phyloP scores from a whole-genome alignment of 257 asterid genomes.

The Forsythia suspensa region DNA sequence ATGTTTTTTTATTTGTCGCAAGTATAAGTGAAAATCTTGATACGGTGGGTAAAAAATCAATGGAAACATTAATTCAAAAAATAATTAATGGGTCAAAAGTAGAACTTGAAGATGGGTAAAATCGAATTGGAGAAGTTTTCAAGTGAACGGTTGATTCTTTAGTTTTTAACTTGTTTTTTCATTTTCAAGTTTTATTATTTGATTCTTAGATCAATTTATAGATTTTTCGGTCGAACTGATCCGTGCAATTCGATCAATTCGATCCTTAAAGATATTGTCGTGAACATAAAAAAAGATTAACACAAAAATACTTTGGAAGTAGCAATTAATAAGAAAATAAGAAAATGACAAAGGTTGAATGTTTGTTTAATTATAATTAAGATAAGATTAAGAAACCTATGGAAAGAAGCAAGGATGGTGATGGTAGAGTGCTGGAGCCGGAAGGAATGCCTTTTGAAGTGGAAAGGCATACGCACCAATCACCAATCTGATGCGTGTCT shows the following conservation, averaged over 20 bases:
- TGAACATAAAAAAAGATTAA: not conserved
- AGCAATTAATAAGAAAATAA: not conserved
- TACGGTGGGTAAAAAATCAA: too few species aligned
- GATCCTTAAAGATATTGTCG: not conserved
- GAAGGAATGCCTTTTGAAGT: slow-evolving; percentile 22
- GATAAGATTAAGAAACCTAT: not conserved
- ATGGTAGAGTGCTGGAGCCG: slow-evolving; percentile 29
- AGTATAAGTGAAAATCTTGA: too few species aligned
- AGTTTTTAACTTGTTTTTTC: too few species aligned
- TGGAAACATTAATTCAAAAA: not conserved
- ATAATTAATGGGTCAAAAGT: not conserved
- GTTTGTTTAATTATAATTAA: not conserved
- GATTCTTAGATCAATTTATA: too few species aligned
- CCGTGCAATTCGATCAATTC: not conserved
- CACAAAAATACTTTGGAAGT: not conserved
- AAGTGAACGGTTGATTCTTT: too few species aligned
- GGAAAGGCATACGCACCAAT: not conserved
- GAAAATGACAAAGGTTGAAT: not conserved
- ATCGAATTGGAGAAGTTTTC: too few species aligned
- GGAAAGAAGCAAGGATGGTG: slow-evolving; percentile 16
- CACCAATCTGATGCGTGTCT: not conserved
- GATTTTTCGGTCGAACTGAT: not conserved
- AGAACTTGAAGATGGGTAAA: not conserved
- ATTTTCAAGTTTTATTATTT: too few species aligned
- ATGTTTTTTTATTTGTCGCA: too few species aligned